Evolutionary conservation across 148 eudicot species (phyloP).

Genomic region (Rhododendron ferrugineum): DNA sequence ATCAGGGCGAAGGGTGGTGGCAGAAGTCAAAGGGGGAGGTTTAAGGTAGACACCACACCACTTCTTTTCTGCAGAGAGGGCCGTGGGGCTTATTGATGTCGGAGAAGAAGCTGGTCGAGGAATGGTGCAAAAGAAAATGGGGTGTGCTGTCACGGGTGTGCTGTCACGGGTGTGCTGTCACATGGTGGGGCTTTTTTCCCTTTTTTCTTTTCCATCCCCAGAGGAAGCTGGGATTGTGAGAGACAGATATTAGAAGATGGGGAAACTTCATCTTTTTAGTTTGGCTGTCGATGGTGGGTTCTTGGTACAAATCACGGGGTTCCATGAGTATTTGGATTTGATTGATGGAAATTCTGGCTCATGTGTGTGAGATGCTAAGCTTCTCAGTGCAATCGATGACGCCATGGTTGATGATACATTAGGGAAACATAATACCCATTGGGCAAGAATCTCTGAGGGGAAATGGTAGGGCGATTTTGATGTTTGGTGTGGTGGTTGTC

Average conservation of each 20-base stretch:
- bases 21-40: background rate
- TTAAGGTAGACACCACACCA: background rate
- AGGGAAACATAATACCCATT: background rate
- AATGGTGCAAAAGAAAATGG: background rate
- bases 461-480: background rate
- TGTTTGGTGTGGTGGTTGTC: background rate
- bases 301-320: background rate
- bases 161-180: background rate
- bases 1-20: background rate
- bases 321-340: background rate
- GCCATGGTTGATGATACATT: background rate
- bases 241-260: background rate
- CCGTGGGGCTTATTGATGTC: background rate
- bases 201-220: background rate
- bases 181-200: background rate
- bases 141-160: background rate
- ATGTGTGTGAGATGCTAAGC: background rate
- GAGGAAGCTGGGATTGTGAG: background rate
- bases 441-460: background rate
- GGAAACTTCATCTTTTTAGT: background rate
- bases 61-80: background rate
- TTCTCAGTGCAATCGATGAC: background rate
- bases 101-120: background rate
- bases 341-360: background rate
- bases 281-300: background rate